Evolutionary conservation across 1,284 basidiomycete species (phyloP).

Genomic region (Cryptococcus wingfieldii): DNA sequence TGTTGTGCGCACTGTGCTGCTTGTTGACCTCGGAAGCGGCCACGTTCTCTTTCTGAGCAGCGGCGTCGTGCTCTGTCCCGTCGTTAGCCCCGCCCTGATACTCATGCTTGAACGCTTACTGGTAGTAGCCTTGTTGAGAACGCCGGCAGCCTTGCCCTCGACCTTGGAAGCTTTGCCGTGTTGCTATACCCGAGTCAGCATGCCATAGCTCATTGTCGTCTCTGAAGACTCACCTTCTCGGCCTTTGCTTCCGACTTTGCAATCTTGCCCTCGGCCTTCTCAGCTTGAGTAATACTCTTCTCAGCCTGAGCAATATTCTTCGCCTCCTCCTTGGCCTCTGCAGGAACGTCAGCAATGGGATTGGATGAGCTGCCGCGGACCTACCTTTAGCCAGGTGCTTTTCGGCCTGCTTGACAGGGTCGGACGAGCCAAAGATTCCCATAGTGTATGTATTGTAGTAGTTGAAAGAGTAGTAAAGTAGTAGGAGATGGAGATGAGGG

Average conservation of each 20-base stretch:
- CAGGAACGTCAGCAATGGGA: background rate
- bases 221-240: conserved; percentile 14
- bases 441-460: conserved; percentile 11
- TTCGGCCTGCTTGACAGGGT: conserved; percentile 40
- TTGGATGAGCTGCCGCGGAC: background rate
- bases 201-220: background rate
- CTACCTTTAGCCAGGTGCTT: conserved; percentile 39
- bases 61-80: conserved; percentile 28
- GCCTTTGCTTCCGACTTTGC: conserved; percentile 33
- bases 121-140: conserved; percentile 31
- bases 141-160: conserved; percentile 31
- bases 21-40: conserved; percentile 21
- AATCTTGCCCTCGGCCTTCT: conserved; percentile 38
- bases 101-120: conserved; percentile 19
- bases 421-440: conserved; percentile 41
- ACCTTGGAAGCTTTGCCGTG: conserved; percentile 37
- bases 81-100: background rate
- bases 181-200: conserved; percentile 11
- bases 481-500: too few relatives aligned
- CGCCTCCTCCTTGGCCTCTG: conserved; percentile 33
- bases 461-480: too few relatives aligned
- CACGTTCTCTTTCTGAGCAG: conserved; percentile 22
- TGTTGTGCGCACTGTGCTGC: conserved; percentile 22
- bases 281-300: conserved; percentile 36
- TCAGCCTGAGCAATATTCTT: conserved; percentile 29